Percentiles rank a stretch among this genome's conserved stretches.
These are phyloP conservation scores for Fraxinus albicans DNA, from an alignment of 305 asterid genomes.

Conservation along the genomic window DNA sequence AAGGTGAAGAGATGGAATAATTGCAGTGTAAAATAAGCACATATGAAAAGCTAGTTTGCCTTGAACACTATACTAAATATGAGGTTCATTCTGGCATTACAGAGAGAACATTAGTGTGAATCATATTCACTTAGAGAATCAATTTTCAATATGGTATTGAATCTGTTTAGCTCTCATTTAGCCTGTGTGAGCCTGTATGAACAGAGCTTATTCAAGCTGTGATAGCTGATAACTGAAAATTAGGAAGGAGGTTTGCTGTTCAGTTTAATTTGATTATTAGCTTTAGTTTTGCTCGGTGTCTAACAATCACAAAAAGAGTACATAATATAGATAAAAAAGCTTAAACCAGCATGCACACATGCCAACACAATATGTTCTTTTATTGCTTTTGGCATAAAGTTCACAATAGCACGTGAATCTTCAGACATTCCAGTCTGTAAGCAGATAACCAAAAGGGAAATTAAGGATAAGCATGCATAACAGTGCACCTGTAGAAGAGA, in stretches of 20 bases:
- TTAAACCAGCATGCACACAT: background rate
- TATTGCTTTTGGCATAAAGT: background rate
- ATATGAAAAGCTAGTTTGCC: background rate
- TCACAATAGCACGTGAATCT: background rate
- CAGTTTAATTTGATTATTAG: background rate
- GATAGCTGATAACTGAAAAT: background rate
- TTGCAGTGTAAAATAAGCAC: background rate
- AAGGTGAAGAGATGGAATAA: background rate
- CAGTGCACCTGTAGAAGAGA: constrained; percentile 87
- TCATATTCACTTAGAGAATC: background rate
- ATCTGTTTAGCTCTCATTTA: background rate
- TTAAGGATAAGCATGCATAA: constrained; percentile 11
- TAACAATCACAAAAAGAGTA: background rate
- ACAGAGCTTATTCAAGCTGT: background rate
- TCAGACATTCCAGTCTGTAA: background rate
- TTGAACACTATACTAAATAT: background rate
- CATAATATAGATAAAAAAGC: background rate
- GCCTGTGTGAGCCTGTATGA: background rate
- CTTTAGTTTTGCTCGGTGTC: background rate
- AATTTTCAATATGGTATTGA: background rate
- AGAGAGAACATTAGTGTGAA: background rate
- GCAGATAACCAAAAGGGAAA: background rate
- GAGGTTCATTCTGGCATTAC: background rate
- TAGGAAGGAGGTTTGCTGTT: background rate
- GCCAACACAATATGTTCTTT: background rate